Conservation (phyloP, 2,329 filamentous ascomycete species). For the Waltergamsia citrina region DNA sequence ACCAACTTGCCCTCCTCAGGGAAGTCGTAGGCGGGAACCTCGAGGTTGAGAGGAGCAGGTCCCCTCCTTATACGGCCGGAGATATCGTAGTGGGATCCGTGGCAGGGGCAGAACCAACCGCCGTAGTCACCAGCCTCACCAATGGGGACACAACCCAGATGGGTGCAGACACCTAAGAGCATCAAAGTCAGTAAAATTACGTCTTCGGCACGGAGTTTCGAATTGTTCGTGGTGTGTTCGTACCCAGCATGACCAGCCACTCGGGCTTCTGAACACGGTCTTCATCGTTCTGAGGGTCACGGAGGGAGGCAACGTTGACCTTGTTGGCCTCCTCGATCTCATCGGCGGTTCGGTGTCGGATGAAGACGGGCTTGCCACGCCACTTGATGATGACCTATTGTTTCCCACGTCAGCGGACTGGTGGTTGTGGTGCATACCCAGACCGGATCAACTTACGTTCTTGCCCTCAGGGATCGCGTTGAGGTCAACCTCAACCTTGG, state of each 20-base stretch:
- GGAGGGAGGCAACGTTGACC: slow-evolving; percentile 70
- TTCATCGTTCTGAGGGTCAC: slow-evolving; percentile 83
- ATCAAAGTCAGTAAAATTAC: background rate
- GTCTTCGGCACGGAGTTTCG: background rate
- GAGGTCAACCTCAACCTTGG: slow-evolving; percentile 98
- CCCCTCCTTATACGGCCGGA: slow-evolving; percentile 97
- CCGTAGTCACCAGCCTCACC: slow-evolving; percentile 97
- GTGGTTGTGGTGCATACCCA: too few species aligned
- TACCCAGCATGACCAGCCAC: slow-evolving; percentile 98
- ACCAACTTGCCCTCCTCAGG: slow-evolving; percentile 79
- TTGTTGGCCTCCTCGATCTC: slow-evolving; percentile 95
- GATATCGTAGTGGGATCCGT: slow-evolving; percentile 99
- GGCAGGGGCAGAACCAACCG: slow-evolving; percentile 99
- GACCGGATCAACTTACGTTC: slow-evolving; percentile 62
- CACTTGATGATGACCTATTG: slow-evolving; percentile 94
- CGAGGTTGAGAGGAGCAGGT: slow-evolving; percentile 93
- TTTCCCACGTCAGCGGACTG: background rate
- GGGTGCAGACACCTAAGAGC: slow-evolving; percentile 85
- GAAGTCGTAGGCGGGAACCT: slow-evolving; percentile 90
- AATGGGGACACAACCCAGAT: slow-evolving; percentile 97
- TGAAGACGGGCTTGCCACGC: slow-evolving; percentile 99
- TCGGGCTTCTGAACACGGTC: slow-evolving; percentile 97
- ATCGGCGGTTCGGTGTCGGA: slow-evolving; percentile 88
- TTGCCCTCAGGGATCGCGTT: slow-evolving; percentile 93
- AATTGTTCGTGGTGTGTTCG: slow-evolving; percentile 10